Conservation (phyloP, 2,329 filamentous ascomycete species). For the Claviceps sp. region DNA sequence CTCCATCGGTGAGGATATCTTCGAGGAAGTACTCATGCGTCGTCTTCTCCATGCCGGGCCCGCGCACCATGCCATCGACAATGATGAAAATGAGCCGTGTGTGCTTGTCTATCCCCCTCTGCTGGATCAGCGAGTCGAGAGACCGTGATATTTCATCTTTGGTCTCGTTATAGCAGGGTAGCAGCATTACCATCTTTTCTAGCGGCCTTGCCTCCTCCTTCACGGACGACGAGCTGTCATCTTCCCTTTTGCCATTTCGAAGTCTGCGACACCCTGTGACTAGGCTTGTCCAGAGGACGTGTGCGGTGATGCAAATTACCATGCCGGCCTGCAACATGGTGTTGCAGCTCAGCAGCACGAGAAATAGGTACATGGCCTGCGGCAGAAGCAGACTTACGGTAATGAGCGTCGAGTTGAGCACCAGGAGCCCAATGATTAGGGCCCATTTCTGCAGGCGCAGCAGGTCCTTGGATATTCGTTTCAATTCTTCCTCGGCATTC, state of each 20-base stretch:
- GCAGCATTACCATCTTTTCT: conserved; percentile 30
- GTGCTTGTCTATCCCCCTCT: conserved; percentile 28
- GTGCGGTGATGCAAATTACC: conserved; percentile 24
- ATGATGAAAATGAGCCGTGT: conserved; percentile 31
- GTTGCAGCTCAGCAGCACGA: conserved; percentile 31
- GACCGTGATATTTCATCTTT: conserved; percentile 28
- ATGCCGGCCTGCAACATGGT: conserved; percentile 29
- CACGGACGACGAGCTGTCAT: conserved; percentile 10
- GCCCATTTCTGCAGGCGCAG: conserved; percentile 26
- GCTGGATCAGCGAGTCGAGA: conserved; percentile 30
- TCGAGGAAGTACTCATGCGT: conserved; percentile 33
- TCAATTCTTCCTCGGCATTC: conserved; percentile 26
- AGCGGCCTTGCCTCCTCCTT: conserved; percentile 7
- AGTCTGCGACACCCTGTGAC: conserved; percentile 14
- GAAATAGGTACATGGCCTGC: conserved; percentile 29
- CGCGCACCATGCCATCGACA: conserved; percentile 33
- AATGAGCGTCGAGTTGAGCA: conserved; percentile 23
- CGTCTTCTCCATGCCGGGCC: conserved; percentile 32
- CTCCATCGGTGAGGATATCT: conserved; percentile 27
- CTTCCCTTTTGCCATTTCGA: conserved; percentile 12
- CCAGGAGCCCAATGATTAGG: conserved; percentile 21
- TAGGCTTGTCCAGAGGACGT: conserved; percentile 17
- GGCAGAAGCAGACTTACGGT: conserved; percentile 23
- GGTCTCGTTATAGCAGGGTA: conserved; percentile 38
- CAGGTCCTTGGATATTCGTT: conserved; percentile 22